Conservation (phyloP, 1,139 yeast genomes). For the Saccharomyces hybrid region DNA sequence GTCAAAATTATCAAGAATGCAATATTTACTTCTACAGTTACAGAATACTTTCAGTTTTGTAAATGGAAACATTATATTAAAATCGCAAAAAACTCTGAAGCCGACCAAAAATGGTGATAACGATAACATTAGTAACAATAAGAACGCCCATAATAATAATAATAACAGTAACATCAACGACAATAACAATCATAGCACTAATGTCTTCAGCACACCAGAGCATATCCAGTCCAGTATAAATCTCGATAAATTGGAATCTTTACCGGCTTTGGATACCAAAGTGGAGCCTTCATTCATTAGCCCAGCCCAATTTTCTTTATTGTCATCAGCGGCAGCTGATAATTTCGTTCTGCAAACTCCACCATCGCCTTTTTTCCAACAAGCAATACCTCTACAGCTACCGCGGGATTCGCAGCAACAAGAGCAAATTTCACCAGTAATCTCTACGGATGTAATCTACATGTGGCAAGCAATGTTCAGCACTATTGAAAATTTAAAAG, state of each 20-base stretch:
- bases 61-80: constrained; percentile 18
- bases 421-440: constrained; percentile 1
- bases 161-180: not conserved
- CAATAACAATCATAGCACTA: not conserved
- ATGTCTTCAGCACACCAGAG: not conserved
- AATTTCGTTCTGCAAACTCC: not conserved
- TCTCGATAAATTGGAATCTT: not conserved
- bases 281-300: not conserved
- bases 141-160: not conserved
- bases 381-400: not conserved
- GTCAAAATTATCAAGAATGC: constrained; percentile 4
- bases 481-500: constrained; percentile 12
- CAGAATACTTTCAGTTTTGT: constrained; percentile 13
- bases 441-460: not conserved
- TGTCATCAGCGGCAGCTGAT: too few species aligned
- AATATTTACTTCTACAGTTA: constrained; percentile 12
- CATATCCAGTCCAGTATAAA: not conserved
- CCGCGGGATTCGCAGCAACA: constrained; percentile 1
- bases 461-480: constrained; percentile 12
- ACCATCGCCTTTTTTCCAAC: constrained; percentile 1
- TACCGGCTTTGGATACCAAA: not conserved
- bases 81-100: constrained; percentile 6
- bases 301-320: too few species aligned
- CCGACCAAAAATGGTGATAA: not conserved
- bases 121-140: constrained; percentile 1